A percentile compares a stretch with the other conserved stretches of the same genome.
phyloP scores from a whole-genome alignment of 2,329 filamentous ascomycete species.

The Leptographium radiaticola region DNA sequence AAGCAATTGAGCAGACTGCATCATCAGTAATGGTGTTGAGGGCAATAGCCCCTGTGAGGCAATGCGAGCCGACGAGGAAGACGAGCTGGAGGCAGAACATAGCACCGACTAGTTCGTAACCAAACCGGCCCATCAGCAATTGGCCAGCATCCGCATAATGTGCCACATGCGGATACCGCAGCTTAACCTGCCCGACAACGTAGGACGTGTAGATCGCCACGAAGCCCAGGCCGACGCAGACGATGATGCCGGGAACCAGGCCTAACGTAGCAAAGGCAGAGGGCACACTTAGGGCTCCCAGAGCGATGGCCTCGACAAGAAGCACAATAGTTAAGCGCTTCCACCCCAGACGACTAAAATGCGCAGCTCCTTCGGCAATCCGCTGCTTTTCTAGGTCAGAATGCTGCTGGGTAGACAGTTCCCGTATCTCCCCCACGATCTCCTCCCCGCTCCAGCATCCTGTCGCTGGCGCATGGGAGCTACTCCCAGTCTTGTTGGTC shows the following conservation, averaged over 20 bases:
- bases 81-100: slow-evolving; percentile 52
- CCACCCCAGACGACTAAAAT: slow-evolving; percentile 42
- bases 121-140: slow-evolving; percentile 45
- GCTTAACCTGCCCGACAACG: slow-evolving; percentile 30
- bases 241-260: slow-evolving; percentile 27
- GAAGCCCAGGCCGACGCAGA: slow-evolving; percentile 17
- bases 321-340: slow-evolving; percentile 42
- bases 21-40: slow-evolving; percentile 51
- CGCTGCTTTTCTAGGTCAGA: slow-evolving; percentile 6
- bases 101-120: slow-evolving; percentile 47
- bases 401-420: neutral
- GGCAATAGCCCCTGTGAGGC: slow-evolving; percentile 56
- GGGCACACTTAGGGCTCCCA: slow-evolving; percentile 38
- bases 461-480: too few relatives aligned
- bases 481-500: too few relatives aligned
- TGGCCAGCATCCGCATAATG: slow-evolving; percentile 57
- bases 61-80: slow-evolving; percentile 60
- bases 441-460: neutral
- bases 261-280: slow-evolving; percentile 38
- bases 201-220: slow-evolving; percentile 27
- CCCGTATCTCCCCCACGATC: neutral
- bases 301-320: slow-evolving; percentile 43
- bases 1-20: slow-evolving; percentile 31
- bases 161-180: slow-evolving; percentile 41
- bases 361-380: slow-evolving; percentile 24